These are phyloP conservation scores for Aspergillus ostianus DNA, from an alignment of 495 filamentous ascomycete species.

Conservation along the genomic window DNA sequence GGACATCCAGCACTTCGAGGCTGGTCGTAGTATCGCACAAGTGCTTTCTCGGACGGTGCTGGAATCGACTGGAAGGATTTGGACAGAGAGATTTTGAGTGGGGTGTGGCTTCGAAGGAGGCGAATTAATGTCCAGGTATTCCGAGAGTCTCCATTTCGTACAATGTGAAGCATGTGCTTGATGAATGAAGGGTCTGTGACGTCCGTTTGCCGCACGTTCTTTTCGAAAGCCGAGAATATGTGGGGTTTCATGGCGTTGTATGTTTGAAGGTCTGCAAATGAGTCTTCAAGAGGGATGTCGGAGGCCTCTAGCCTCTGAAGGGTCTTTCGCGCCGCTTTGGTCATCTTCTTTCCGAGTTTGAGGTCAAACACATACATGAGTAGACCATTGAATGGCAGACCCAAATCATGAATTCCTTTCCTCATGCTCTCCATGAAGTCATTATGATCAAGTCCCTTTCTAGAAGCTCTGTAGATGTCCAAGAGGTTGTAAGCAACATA, in stretches of 20 bases:
- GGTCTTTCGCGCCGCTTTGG: conserved; percentile 23
- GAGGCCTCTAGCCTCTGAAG: conserved; percentile 34
- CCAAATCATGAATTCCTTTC: conserved; percentile 30
- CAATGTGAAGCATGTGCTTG: conserved; percentile 28
- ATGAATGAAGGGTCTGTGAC: conserved; percentile 32
- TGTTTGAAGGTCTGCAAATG: conserved; percentile 27
- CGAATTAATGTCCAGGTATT: conserved; percentile 34
- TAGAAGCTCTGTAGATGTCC: conserved; percentile 28
- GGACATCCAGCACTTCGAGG: conserved; percentile 23
- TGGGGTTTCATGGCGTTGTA: conserved; percentile 26
- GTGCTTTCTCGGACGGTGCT: conserved; percentile 29
- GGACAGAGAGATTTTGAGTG: conserved; percentile 38
- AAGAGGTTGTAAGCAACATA: conserved; percentile 27
- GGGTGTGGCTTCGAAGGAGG: conserved; percentile 38
- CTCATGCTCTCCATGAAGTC: conserved; percentile 33
- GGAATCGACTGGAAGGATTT: conserved; percentile 32
- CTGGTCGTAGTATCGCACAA: conserved; percentile 31
- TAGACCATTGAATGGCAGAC: conserved; percentile 35
- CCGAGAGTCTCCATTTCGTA: conserved; percentile 32
- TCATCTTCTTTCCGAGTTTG: conserved; percentile 23
- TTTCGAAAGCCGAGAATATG: conserved; percentile 31
- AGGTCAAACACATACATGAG: conserved; percentile 30
- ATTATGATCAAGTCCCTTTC: conserved; percentile 7
- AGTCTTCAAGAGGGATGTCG: conserved; percentile 26
- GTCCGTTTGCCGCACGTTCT: conserved; percentile 34